Evolutionary conservation across 345 rosid genomes (phyloP), one percentile per base, ranked within the genome.

Genomic region (Reutealis trisperma): DNA sequence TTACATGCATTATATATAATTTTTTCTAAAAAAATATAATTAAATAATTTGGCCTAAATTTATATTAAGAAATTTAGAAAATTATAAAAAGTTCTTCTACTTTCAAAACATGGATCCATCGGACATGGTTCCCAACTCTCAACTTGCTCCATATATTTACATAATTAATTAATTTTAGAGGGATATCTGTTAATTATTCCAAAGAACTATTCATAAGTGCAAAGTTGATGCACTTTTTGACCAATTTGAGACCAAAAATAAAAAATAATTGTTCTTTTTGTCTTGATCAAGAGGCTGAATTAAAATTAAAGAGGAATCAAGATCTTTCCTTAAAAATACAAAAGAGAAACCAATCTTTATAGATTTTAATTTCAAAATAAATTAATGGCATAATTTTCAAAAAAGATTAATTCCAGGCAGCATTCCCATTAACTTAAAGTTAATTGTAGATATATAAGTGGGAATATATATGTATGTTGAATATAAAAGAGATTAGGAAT

Each of bases 91-190:
- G 72, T 37, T 45, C 4, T 21, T 9, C 27, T 32, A 18, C 57
- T 71, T 76, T 76, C 21, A 2, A 63, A 62, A 10, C 55, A 49
- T 77, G 1, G 58, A 47, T 77, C 78, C 72, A 74, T 14, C 79
- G 84, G 80, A 77, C 80, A 78, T 6, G 84, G 79, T 83, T 83
- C 86, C 54, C 73, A 70, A 61, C 71, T 75, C 79, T 73, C 82
- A 67, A 80, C 63, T 77, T 54, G 67, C 74, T 18, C 27, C 25
- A 49, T 75, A 58, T 12, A 12, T 73, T 64, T 27, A 27, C 1
- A 27, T 27, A 27, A 27, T 27, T 27, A 27, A 27, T 27, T 27
- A 27, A 27, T 27, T 27, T 27, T 0, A 27, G 30, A 27, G 30
- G 30, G 30, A 27, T 27, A 27, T 27, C 30, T 27, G 30, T 27